Conservation (phyloP, 352 stramenopile genomes). For the Pythium diclinum region DNA sequence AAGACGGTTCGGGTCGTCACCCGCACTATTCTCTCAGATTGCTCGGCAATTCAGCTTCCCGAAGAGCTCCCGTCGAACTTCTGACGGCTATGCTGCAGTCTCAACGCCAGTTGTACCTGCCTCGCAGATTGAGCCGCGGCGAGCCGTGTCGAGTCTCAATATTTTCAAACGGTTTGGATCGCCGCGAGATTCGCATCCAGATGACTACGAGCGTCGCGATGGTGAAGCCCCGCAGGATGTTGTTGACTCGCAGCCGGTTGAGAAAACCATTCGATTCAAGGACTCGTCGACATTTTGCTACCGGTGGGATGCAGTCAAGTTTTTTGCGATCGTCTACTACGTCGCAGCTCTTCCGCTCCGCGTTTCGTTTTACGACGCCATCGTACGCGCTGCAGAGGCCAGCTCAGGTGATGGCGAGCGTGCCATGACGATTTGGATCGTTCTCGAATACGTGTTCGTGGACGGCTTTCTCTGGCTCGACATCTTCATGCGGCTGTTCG, state of each 20-base stretch:
- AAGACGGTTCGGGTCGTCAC: conserved; percentile 16
- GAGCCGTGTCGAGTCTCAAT: conserved; percentile 2
- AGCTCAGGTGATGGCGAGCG: conserved; percentile 15
- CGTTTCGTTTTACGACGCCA: conserved; percentile 32
- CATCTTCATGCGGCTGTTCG: conserved; percentile 27
- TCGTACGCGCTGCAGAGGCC: conserved; percentile 16
- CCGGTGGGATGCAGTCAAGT: conserved; percentile 31
- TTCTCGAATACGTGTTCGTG: conserved; percentile 29
- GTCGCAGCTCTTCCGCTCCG: conserved; percentile 27
- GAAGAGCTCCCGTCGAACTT: neutral
- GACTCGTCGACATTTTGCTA: conserved; percentile 29
- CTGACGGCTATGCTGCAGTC: conserved; percentile 10
- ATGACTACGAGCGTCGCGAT: neutral
- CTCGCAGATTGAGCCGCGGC: neutral
- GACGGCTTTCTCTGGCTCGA: conserved; percentile 32
- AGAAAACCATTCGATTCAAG: conserved; percentile 10
- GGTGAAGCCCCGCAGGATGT: neutral
- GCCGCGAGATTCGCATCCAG: neutral
- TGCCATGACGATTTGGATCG: conserved; percentile 27
- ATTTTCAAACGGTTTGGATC: conserved; percentile 17
- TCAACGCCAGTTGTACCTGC: conserved; percentile 2
- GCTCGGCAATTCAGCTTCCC: conserved; percentile 4
- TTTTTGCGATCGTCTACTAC: conserved; percentile 31
- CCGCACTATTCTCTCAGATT: conserved; percentile 18
- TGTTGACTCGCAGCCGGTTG: neutral